Percentiles rank a stretch among this genome's conserved stretches.
Evolutionary conservation across 106 monocot genomes (phyloP).

Genomic region (Dendrobium catenatum): DNA sequence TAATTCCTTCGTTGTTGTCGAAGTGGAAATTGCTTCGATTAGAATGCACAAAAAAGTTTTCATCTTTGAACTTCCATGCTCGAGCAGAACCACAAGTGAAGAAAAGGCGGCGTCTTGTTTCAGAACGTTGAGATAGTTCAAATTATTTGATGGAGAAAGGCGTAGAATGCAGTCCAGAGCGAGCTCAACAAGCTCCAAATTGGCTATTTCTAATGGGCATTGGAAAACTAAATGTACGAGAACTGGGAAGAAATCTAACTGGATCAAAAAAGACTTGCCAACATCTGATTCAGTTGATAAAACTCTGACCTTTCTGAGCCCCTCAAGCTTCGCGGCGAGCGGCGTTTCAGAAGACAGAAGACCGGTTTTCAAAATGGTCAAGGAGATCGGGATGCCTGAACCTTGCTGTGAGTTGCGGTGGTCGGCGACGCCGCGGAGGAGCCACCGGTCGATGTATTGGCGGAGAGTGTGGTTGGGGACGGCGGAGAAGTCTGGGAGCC

Average conservation of each 20-base stretch:
- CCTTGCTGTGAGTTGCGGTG: background rate
- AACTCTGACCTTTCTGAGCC: slow-evolving; percentile 37
- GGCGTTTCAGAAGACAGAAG: slow-evolving; percentile 24
- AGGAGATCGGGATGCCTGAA: slow-evolving; percentile 17
- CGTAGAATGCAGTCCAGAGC: slow-evolving; percentile 48
- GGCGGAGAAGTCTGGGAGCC: slow-evolving; percentile 27
- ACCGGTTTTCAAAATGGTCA: slow-evolving; percentile 34
- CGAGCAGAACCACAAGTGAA: slow-evolving; percentile 33
- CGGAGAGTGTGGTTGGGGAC: slow-evolving; percentile 58
- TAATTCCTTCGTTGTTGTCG: slow-evolving; percentile 17
- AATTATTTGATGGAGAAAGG: slow-evolving; percentile 20
- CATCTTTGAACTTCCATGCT: slow-evolving; percentile 33
- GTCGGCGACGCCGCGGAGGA: slow-evolving; percentile 22
- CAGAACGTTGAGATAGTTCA: slow-evolving; percentile 42
- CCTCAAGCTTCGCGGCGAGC: slow-evolving; percentile 8
- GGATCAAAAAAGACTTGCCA: slow-evolving; percentile 43
- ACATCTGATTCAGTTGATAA: slow-evolving; percentile 67
- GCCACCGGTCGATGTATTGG: slow-evolving; percentile 77
- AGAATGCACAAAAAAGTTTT: slow-evolving; percentile 13
- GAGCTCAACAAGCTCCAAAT: slow-evolving; percentile 24
- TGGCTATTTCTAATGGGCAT: background rate
- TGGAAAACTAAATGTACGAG: slow-evolving; percentile 52
- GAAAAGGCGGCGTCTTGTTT: slow-evolving; percentile 21
- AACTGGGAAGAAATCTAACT: slow-evolving; percentile 53
- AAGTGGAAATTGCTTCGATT: slow-evolving; percentile 15